These are phyloP conservation scores for Colletotrichum shisoi DNA, from an alignment of 2,329 filamentous ascomycete species.

Conservation along the genomic window DNA sequence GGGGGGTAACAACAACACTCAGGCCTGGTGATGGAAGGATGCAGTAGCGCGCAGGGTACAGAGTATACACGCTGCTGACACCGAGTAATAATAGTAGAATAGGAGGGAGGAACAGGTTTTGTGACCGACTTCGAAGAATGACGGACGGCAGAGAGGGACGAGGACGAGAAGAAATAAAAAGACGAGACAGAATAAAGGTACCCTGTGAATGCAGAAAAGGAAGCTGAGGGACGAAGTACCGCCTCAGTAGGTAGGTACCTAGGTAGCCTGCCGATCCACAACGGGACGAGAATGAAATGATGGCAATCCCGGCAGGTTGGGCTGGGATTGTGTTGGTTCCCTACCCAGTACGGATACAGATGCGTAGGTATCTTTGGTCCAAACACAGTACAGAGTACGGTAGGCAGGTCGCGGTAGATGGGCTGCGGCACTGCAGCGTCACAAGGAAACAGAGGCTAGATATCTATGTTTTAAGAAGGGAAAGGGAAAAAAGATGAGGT, in stretches of 20 bases:
- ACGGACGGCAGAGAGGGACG: neutral
- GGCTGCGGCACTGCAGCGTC: neutral
- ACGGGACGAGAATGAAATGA: constrained; percentile 32
- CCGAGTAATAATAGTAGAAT: too few relatives aligned
- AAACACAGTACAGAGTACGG: too few relatives aligned
- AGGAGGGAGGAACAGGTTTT: too few relatives aligned
- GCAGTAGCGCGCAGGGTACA: too few relatives aligned
- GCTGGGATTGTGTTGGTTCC: constrained; percentile 6
- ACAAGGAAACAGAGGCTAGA: neutral
- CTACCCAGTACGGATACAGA: neutral
- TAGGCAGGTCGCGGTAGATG: too few relatives aligned
- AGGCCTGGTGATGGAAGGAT: constrained; percentile 9
- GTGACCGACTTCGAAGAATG: neutral
- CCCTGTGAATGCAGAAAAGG: too few relatives aligned
- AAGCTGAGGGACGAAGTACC: constrained; percentile 8
- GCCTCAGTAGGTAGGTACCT: too few relatives aligned
- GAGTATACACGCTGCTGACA: too few relatives aligned
- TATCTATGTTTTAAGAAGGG: too few relatives aligned
- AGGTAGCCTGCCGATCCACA: constrained; percentile 11
- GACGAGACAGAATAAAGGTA: too few relatives aligned
- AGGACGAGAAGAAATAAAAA: constrained; percentile 3
- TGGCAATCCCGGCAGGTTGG: constrained; percentile 28
- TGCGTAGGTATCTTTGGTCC: too few relatives aligned
- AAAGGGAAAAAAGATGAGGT: neutral
- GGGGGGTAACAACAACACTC: neutral